Percentiles rank a stretch among this genome's conserved stretches.
These are phyloP conservation scores for Cicer chorassanicum DNA, from an alignment of 306 rosid genomes.

Conservation along the genomic window DNA sequence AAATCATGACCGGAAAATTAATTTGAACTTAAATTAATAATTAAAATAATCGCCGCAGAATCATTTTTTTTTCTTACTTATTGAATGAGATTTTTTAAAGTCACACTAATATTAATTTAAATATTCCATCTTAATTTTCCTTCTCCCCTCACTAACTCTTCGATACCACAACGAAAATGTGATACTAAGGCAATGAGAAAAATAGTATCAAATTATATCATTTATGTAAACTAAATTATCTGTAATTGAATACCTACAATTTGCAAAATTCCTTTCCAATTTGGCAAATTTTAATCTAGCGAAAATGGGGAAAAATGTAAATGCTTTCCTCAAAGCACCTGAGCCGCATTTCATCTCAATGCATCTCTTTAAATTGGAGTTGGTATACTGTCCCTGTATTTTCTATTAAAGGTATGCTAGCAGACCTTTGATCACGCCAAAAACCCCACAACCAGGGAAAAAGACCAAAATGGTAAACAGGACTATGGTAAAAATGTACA, in stretches of 20 bases:
- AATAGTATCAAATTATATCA: neutral
- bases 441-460: neutral
- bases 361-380: neutral
- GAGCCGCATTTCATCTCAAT: constrained; percentile 7
- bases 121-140: too few relatives aligned
- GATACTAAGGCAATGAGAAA: neutral
- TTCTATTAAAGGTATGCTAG: neutral
- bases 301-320: neutral
- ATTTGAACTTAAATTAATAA: too few relatives aligned
- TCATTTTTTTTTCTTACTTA: too few relatives aligned
- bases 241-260: constrained; percentile 13
- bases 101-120: too few relatives aligned
- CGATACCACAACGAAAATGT: neutral
- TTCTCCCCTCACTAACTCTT: too few relatives aligned
- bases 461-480: neutral
- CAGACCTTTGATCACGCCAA: constrained; percentile 10
- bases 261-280: constrained; percentile 38
- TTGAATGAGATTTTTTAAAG: too few relatives aligned
- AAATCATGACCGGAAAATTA: too few relatives aligned
- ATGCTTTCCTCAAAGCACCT: neutral
- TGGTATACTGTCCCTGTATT: neutral
- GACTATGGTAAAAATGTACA: constrained; percentile 27
- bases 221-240: constrained; percentile 23
- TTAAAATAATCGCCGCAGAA: too few relatives aligned
- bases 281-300: constrained; percentile 6